Conservation (phyloP, 2,329 filamentous ascomycete species). For the Lachnellula subtilissima region DNA sequence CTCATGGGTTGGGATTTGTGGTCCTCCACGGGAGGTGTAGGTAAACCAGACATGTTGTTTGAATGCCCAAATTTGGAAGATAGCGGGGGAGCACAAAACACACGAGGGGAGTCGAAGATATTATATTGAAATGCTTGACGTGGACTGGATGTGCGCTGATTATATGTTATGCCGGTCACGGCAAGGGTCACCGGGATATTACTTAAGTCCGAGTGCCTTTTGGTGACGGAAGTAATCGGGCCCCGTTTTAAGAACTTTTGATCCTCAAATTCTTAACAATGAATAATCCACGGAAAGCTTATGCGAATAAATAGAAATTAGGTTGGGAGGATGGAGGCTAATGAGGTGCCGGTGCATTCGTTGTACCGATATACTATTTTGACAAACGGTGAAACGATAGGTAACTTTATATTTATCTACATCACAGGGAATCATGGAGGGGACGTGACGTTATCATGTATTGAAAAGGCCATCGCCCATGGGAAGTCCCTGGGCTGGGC, state of each 20-base stretch:
- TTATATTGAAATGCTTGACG: conserved; percentile 11
- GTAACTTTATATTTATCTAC: background rate
- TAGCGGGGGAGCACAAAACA: background rate
- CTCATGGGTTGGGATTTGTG: conserved; percentile 12
- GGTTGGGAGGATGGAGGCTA: background rate
- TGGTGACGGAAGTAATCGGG: conserved; percentile 8
- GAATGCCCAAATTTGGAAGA: background rate
- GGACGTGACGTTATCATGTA: conserved; percentile 10
- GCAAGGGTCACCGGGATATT: conserved; percentile 14
- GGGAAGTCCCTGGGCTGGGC: background rate
- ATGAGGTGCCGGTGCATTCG: background rate
- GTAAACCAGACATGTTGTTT: conserved; percentile 13
- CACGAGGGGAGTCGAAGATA: conserved; percentile 1
- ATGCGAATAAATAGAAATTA: background rate
- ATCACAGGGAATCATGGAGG: background rate
- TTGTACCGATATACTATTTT: background rate
- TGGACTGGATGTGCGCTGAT: conserved; percentile 9
- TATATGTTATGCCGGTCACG: conserved; percentile 18
- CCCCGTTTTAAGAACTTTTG: conserved; percentile 8
- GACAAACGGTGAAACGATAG: background rate
- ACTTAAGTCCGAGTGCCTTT: conserved; percentile 20
- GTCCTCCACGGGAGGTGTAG: conserved; percentile 20
- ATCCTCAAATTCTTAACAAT: conserved; percentile 1
- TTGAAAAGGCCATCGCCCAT: background rate
- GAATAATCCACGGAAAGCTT: no score